These are phyloP conservation scores for Zygosaccharomyces pseudobailii DNA, from an alignment of 1,139 yeast species.

Conservation along the genomic window DNA sequence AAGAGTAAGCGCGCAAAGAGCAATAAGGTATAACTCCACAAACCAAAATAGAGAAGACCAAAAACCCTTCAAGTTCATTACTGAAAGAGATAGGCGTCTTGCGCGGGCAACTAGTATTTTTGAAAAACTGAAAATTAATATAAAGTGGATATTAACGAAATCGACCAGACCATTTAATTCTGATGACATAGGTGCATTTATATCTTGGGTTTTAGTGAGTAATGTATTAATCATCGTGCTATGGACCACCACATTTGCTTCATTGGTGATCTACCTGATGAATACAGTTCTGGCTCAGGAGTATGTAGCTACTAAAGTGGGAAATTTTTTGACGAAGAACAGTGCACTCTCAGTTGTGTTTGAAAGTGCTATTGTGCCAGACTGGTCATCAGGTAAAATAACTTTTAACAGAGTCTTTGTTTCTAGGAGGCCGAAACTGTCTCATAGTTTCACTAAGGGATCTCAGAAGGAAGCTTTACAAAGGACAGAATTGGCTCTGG, in stretches of 20 bases:
- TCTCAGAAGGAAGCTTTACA: conserved; percentile 45
- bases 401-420: conserved; percentile 82
- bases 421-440: conserved; percentile 62
- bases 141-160: conserved; percentile 65
- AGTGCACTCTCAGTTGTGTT: conserved; percentile 84
- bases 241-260: conserved; percentile 87
- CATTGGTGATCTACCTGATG: conserved; percentile 68
- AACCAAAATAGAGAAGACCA: not conserved
- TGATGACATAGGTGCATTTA: conserved; percentile 83
- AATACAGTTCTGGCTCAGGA: conserved; percentile 91
- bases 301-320: conserved; percentile 72
- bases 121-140: conserved; percentile 43
- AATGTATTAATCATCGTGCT: conserved; percentile 71
- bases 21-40: not conserved
- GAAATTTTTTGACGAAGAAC: conserved; percentile 77
- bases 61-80: conserved; percentile 16
- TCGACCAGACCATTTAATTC: conserved; percentile 72
- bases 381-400: conserved; percentile 86
- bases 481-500: conserved; percentile 31
- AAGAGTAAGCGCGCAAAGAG: not conserved
- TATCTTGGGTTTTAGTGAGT: conserved; percentile 88
- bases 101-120: conserved; percentile 25
- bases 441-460: conserved; percentile 53
- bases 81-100: conserved; percentile 25
- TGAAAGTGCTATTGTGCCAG: conserved; percentile 92